Evolutionary conservation across 2,329 filamentous ascomycete genomes (phyloP).

Genomic region (Fusarium palustre): DNA sequence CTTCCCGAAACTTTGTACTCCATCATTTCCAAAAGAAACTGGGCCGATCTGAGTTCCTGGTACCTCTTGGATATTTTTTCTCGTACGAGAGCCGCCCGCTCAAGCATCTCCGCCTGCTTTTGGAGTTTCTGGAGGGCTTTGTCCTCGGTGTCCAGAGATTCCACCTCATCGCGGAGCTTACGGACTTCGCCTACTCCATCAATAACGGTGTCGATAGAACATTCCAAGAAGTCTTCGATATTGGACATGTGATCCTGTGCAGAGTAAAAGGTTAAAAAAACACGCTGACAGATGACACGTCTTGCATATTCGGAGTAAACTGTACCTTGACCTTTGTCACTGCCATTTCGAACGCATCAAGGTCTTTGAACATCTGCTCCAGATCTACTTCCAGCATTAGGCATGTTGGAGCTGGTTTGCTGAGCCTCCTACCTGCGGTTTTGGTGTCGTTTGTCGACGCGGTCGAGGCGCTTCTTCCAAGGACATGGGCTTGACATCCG

Average conservation of each 20-base stretch:
- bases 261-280: background rate
- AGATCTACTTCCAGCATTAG: background rate
- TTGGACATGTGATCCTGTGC: background rate
- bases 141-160: background rate
- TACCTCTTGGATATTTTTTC: background rate
- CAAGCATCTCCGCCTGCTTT: background rate
- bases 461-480: background rate
- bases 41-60: too few species aligned
- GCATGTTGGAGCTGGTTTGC: background rate
- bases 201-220: background rate
- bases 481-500: background rate
- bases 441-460: background rate
- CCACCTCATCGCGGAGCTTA: background rate
- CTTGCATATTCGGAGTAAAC: background rate
- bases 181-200: background rate
- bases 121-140: background rate
- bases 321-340: background rate
- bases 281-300: background rate
- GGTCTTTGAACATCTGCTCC: background rate
- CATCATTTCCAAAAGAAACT: too few species aligned
- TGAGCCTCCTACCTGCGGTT: background rate
- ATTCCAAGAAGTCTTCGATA: background rate
- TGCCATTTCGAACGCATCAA: background rate
- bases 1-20: too few species aligned
- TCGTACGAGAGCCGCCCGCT: background rate